phyloP scores from a whole-genome alignment of 2,329 filamentous ascomycete species.

The Colletotrichum karsti region DNA sequence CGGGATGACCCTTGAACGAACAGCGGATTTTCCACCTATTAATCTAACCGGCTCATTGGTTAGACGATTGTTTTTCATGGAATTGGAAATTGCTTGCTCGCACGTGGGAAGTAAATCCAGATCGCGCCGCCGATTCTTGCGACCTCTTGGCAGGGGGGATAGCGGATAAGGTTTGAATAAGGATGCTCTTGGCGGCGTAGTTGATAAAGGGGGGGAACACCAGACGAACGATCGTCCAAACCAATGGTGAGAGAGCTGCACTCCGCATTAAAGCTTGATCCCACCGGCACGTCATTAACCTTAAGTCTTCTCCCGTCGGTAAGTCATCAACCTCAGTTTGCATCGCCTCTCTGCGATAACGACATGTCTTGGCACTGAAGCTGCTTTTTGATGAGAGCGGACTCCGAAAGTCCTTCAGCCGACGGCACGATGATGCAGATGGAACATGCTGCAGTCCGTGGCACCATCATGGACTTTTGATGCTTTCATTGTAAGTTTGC shows the following conservation, averaged over 20 bases:
- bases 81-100: not conserved
- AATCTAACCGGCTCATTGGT: not conserved
- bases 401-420: not conserved
- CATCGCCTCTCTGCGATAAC: not conserved
- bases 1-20: constrained; percentile 9
- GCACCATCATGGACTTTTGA: no score
- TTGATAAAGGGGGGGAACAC: not conserved
- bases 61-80: not conserved
- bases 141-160: constrained; percentile 10
- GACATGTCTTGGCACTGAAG: not conserved
- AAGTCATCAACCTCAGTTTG: not conserved
- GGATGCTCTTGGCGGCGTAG: not conserved
- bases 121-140: not conserved
- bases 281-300: not conserved
- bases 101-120: not conserved
- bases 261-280: not conserved
- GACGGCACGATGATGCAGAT: no score
- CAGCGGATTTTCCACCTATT: constrained; percentile 17
- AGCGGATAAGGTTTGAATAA: constrained; percentile 16
- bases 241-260: not conserved
- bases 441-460: no score
- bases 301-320: not conserved
- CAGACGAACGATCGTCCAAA: not conserved
- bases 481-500: no score
- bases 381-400: not conserved